Evolutionary conservation across 306 rosid genomes (phyloP), one percentile per base, ranked within the genome.

Genomic region (Trichosanthes truncata): DNA sequence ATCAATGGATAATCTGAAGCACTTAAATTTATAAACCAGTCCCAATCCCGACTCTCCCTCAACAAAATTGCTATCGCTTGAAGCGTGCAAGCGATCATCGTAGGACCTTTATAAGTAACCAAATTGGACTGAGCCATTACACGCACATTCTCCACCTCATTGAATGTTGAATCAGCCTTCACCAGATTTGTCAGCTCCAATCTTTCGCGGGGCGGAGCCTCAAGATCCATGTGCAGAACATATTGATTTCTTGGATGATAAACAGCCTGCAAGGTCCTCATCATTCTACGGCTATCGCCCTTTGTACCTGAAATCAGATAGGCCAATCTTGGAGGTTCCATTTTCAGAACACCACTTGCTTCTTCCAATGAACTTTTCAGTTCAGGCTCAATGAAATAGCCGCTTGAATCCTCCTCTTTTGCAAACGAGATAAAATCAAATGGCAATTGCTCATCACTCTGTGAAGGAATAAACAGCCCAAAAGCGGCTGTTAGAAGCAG

Each of bases 1-100:
- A 95, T 87, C 53, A 95, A 93, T 79, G 99, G 99, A 87, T 95
- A 95, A 88, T 95, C 99, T 7, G 98, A 95, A 35, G 99, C 99
- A 87, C 99, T 95, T 69, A 95, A 93, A 80, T 95, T 95, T 83
- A 95, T 89, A 79, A 95, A 91, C 98, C 98, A 95, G 87, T 95
- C 88, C 91, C 91, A 88, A 43, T 88, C 85, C 45, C 68, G 57
- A 82, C 91, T 88, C 87, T 95, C 97, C 86, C 84, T 91, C 97
- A 95, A 86, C 60, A 95, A 82, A 83, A 95, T 88, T 26, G 99
- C 87, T 80, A 95, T 90, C 1, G 99, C 99, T 89, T 95, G 99
- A 59, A 95, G 93, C 43, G 99, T 95, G 79, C 93, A 91, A 83
- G 99, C 99, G 80, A 95, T 93, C 99, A 95, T 95, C 0, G 98